Evolutionary conservation across 75 land plant species (phyloP).

Genomic region (Azolla pinnata): DNA sequence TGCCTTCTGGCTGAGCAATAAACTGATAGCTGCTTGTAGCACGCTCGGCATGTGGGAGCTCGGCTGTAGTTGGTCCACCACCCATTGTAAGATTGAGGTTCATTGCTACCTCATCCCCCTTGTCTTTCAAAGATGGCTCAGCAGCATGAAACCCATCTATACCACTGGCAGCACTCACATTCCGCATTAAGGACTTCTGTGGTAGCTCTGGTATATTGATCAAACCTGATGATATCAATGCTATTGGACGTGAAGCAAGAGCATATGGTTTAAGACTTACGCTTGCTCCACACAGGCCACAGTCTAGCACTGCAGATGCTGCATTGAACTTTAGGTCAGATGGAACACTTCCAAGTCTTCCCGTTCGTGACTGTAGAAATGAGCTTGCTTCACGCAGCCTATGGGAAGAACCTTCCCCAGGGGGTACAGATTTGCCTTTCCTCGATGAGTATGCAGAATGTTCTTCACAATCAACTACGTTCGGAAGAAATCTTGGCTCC

Average conservation of each 20-base stretch:
- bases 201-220: conserved; percentile 39
- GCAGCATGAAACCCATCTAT: conserved; percentile 56
- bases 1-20: conserved; percentile 63
- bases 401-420: conserved; percentile 14
- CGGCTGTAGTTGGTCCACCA: conserved; percentile 19
- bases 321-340: conserved; percentile 33
- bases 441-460: conserved; percentile 71
- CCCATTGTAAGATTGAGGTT: conserved; percentile 45
- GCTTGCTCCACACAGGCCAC: conserved; percentile 85
- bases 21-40: conserved; percentile 41
- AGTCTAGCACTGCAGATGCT: conserved; percentile 76
- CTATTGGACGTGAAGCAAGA: conserved; percentile 59
- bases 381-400: conserved; percentile 33
- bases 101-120: conserved; percentile 58
- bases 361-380: conserved; percentile 28
- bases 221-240: conserved; percentile 25
- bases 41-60: conserved; percentile 27
- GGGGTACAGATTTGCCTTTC: conserved; percentile 55
- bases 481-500: conserved; percentile 81
- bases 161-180: conserved; percentile 79
- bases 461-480: conserved; percentile 86
- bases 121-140: conserved; percentile 38
- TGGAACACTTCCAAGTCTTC: conserved; percentile 21
- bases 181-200: conserved; percentile 52
- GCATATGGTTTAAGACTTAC: conserved; percentile 68